A percentile compares a stretch with the other conserved stretches of the same genome.
Evolutionary conservation across 2,329 filamentous ascomycete species (phyloP).

Genomic region (Pestalotiopsis sp.): DNA sequence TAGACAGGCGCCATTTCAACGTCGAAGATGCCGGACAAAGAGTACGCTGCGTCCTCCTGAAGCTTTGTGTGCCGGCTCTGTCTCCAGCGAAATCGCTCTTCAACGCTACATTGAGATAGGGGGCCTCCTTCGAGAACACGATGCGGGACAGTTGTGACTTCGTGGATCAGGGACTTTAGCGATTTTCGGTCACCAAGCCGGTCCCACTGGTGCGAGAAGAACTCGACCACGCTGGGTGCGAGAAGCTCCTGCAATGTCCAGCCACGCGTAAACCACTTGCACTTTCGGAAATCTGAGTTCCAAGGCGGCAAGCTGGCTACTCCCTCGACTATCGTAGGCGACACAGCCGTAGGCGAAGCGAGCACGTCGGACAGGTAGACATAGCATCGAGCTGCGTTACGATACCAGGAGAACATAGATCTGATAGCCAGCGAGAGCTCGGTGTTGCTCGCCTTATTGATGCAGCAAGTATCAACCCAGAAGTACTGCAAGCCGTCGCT

Average conservation of each 20-base stretch:
- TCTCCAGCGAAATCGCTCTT: neutral
- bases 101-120: neutral
- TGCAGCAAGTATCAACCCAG: neutral
- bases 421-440: neutral
- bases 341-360: too few relatives aligned
- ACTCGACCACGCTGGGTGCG: neutral
- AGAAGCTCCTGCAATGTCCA: neutral
- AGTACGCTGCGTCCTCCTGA: neutral
- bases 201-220: neutral
- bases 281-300: neutral
- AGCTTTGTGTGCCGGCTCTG: neutral
- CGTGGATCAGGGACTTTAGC: neutral
- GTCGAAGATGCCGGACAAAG: neutral
- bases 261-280: neutral
- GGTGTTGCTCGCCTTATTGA: neutral
- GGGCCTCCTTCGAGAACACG: neutral
- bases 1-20: neutral
- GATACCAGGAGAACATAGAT: neutral
- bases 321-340: too few relatives aligned
- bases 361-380: neutral
- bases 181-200: neutral
- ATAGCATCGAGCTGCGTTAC: neutral
- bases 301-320: neutral
- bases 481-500: neutral
- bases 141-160: neutral